Percentiles rank a stretch among this genome's conserved stretches.
Evolutionary conservation across 345 rosid genomes (phyloP).

Genomic region (Orychophragmus violaceus): DNA sequence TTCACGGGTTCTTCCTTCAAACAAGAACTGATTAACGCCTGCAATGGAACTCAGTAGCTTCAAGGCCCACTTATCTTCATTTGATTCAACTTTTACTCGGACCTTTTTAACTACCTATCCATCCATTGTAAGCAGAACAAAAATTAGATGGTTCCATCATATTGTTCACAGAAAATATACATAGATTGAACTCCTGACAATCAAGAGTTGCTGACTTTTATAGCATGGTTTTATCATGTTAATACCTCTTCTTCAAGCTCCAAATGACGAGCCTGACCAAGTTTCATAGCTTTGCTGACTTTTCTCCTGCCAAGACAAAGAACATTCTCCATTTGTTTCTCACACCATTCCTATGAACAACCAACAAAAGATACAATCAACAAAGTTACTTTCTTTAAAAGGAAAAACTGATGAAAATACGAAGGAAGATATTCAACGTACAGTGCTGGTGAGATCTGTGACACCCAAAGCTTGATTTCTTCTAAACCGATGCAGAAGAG

Average conservation of each 20-base stretch:
- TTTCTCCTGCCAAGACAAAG: conserved; percentile 39
- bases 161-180: no score
- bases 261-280: conserved; percentile 64
- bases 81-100: conserved; percentile 38
- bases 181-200: no score
- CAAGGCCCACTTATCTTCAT: conserved; percentile 73
- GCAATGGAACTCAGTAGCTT: conserved; percentile 58
- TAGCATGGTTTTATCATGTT: no score
- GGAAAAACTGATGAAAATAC: background rate
- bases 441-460: conserved; percentile 63
- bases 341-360: conserved; percentile 75
- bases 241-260: conserved; percentile 74
- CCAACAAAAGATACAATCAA: background rate
- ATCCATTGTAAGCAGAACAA: background rate
- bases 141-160: background rate
- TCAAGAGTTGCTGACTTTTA: no score
- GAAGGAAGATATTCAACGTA: conserved; percentile 5
- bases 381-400: background rate
- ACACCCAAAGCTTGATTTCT: conserved; percentile 52
- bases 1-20: conserved; percentile 78
- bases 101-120: conserved; percentile 48
- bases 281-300: conserved; percentile 60
- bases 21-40: conserved; percentile 58
- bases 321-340: conserved; percentile 63
- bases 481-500: conserved; percentile 46